These are phyloP conservation scores for Trichoderma sp. DNA, from an alignment of 2,329 filamentous ascomycete genomes.

Conservation along the genomic window DNA sequence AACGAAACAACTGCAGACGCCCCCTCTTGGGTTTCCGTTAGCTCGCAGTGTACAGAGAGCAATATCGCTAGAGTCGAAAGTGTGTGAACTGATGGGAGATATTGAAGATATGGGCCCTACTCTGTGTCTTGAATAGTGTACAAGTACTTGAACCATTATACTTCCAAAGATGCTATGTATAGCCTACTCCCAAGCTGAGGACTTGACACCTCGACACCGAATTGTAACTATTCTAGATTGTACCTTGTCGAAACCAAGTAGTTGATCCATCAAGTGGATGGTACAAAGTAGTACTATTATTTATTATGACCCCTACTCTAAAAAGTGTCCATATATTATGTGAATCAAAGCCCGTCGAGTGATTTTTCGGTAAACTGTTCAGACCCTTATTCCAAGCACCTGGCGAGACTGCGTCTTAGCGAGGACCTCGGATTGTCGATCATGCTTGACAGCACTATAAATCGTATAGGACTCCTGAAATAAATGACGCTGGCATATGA, in stretches of 20 bases:
- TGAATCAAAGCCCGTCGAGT: background rate
- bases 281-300: too few species aligned
- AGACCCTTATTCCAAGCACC: background rate
- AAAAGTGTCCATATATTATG: background rate
- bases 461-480: background rate
- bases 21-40: background rate
- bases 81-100: background rate
- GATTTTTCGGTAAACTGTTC: background rate
- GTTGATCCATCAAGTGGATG: too few species aligned
- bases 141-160: background rate
- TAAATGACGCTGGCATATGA: background rate
- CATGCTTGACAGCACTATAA: background rate
- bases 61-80: background rate
- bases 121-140: background rate
- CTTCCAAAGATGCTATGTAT: too few species aligned
- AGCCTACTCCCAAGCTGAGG: too few species aligned
- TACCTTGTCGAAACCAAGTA: too few species aligned
- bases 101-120: background rate
- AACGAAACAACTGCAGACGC: background rate
- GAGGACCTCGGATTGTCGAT: background rate
- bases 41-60: background rate
- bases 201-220: too few species aligned
- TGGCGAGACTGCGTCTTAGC: background rate
- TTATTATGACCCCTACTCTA: background rate
- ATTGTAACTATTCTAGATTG: too few species aligned